These are phyloP conservation scores for Naegleria gruberi DNA, from an alignment of 208 protist genomes.

Conservation along the genomic window DNA sequence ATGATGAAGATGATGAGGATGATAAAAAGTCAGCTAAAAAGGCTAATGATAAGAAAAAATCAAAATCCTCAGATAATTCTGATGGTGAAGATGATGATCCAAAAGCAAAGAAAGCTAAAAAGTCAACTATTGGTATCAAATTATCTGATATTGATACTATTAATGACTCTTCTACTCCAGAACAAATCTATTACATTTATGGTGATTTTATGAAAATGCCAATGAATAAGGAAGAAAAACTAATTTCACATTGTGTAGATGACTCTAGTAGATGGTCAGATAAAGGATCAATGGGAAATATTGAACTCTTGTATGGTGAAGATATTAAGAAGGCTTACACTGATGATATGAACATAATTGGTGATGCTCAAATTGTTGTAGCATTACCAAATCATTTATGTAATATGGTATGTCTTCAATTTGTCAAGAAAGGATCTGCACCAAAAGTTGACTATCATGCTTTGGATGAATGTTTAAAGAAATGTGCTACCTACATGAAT, in stretches of 20 bases:
- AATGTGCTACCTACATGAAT: background rate
- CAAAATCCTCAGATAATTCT: background rate
- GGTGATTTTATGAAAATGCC: background rate
- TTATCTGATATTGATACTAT: background rate
- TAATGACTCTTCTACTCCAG: background rate
- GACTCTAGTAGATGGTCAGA: constrained; percentile 40
- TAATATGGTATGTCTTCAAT: constrained; percentile 42
- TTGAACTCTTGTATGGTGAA: constrained; percentile 38
- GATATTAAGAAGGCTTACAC: constrained; percentile 28
- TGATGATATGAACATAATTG: constrained; percentile 21
- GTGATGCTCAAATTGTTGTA: constrained; percentile 38
- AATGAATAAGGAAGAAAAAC: background rate
- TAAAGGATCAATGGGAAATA: constrained; percentile 47
- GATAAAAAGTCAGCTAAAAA: background rate
- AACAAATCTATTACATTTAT: background rate
- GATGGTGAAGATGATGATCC: background rate
- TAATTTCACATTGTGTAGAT: constrained; percentile 46
- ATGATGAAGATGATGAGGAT: background rate
- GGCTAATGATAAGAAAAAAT: background rate
- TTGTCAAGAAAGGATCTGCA: constrained; percentile 29
- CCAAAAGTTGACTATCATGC: constrained; percentile 16
- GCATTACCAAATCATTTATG: constrained; percentile 42
- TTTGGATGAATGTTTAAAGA: background rate
- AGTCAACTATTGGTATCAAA: background rate
- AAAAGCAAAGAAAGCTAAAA: background rate